phyloP scores from a whole-genome alignment of 2,329 filamentous ascomycete species.

The Colletotrichum sojae region DNA sequence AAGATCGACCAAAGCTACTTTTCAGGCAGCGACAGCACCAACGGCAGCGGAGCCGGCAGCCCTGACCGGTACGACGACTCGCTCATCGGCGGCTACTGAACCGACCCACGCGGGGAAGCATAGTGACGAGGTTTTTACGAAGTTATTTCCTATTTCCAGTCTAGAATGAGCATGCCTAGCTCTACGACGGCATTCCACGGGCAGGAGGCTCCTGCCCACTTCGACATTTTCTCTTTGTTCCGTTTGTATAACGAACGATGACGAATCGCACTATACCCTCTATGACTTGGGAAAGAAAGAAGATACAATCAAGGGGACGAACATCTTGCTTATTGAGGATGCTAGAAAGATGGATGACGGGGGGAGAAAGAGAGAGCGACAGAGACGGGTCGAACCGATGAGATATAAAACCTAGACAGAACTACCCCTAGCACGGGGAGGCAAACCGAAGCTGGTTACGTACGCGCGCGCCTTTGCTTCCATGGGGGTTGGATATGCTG shows the following conservation, averaged over 20 bases:
- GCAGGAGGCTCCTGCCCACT: slow-evolving; percentile 16
- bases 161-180: slow-evolving; percentile 20
- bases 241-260: slow-evolving; percentile 40
- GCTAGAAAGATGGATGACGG: slow-evolving; percentile 4
- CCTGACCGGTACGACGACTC: slow-evolving; percentile 45
- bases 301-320: neutral
- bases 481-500: slow-evolving; percentile 33
- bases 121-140: slow-evolving; percentile 13
- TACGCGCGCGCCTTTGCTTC: slow-evolving; percentile 20
- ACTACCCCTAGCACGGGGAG: slow-evolving; percentile 22
- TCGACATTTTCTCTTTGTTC: slow-evolving; percentile 37
- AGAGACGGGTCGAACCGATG: neutral
- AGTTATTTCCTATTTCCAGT: slow-evolving; percentile 21
- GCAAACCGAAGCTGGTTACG: slow-evolving; percentile 16
- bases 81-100: slow-evolving; percentile 36
- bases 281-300: slow-evolving; percentile 31
- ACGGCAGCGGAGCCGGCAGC: slow-evolving; percentile 55
- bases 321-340: slow-evolving; percentile 11
- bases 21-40: slow-evolving; percentile 60
- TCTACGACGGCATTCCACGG: slow-evolving; percentile 17
- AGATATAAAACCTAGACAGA: slow-evolving; percentile 36
- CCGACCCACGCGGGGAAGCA: neutral
- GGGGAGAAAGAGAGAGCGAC: neutral
- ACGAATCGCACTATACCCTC: slow-evolving; percentile 41
- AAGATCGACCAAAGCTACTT: slow-evolving; percentile 87